Percentiles rank a stretch among this genome's conserved stretches.
Conservation (phyloP, 345 rosid species). For the Eucalyptus victrix region DNA sequence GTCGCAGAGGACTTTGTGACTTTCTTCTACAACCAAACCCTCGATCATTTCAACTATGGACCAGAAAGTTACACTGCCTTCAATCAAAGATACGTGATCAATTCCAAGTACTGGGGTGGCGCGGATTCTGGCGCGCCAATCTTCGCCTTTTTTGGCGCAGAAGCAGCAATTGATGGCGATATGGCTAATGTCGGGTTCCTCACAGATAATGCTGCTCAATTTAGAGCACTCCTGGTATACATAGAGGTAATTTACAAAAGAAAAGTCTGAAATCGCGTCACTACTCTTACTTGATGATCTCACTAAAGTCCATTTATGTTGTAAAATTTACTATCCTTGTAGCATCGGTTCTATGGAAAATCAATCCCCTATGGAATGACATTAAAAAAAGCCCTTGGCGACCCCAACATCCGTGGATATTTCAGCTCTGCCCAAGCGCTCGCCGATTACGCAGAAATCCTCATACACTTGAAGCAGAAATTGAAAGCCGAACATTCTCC, state of each 20-base stretch:
- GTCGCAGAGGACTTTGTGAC: conserved; percentile 2
- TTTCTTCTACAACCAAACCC: conserved; percentile 19
- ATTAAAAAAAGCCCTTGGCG: not conserved
- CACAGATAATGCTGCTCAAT: conserved; percentile 17
- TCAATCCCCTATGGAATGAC: conserved; percentile 20
- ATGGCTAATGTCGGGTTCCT: conserved; percentile 7
- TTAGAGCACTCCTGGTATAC: conserved; percentile 27
- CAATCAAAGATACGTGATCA: conserved; percentile 29
- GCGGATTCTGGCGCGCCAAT: conserved; percentile 29
- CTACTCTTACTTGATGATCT: not conserved
- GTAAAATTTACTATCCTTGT: not conserved
- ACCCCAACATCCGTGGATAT: conserved; percentile 14
- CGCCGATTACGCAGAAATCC: conserved; percentile 25
- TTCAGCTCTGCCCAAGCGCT: conserved; percentile 29
- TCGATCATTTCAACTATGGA: conserved; percentile 47
- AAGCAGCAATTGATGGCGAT: conserved; percentile 15
- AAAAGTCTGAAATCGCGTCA: not conserved
- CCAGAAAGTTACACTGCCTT: conserved; percentile 42
- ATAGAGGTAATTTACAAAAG: conserved; percentile 21
- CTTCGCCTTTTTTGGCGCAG: conserved; percentile 34
- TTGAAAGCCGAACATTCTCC: conserved; percentile 8
- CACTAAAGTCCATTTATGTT: not conserved
- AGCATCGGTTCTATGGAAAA: conserved; percentile 48
- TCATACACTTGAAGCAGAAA: conserved; percentile 9
- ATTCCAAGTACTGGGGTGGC: conserved; percentile 44